Percentiles rank a stretch among this genome's conserved stretches.
These are phyloP conservation scores for Emergomyces africanus DNA, from an alignment of 2,329 filamentous ascomycete genomes.

Conservation along the genomic window DNA sequence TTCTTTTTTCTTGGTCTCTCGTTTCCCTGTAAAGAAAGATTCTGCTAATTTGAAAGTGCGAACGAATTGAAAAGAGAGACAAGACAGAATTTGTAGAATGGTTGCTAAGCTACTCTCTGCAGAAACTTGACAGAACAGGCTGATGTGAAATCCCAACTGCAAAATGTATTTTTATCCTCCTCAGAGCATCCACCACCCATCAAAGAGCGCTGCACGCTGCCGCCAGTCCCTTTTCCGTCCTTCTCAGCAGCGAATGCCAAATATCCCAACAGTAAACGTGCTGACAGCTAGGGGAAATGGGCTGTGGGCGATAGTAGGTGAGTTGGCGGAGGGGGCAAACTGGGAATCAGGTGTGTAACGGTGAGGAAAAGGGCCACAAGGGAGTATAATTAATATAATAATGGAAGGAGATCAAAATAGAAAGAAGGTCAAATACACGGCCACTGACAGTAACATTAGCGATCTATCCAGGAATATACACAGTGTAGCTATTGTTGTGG, in stretches of 20 bases:
- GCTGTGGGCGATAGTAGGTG: not conserved
- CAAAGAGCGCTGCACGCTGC: not conserved
- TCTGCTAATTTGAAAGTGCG: constrained; percentile 7
- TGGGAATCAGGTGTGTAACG: not conserved
- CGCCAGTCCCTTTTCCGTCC: not conserved
- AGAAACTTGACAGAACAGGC: constrained; percentile 26
- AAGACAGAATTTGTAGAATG: constrained; percentile 31
- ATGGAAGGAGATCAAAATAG: not conserved
- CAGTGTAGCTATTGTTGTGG: not conserved
- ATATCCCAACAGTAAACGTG: not conserved
- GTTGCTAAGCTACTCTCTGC: constrained; percentile 33
- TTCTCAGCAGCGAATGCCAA: not conserved
- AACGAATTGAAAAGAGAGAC: constrained; percentile 19
- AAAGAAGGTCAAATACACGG: not conserved
- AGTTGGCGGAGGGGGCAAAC: not conserved
- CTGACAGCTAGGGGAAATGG: not conserved
- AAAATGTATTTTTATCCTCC: constrained; percentile 11
- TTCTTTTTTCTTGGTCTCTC: constrained; percentile 6
- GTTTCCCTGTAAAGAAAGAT: constrained; percentile 9
- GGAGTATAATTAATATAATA: not conserved
- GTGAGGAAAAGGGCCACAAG: not conserved
- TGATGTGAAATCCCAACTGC: constrained; percentile 19
- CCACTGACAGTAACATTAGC: not conserved
- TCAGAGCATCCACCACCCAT: constrained; percentile 12
- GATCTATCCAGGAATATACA: not conserved